phyloP scores from a whole-genome alignment of 2,329 filamentous ascomycete species.

The Septoria linicola region DNA sequence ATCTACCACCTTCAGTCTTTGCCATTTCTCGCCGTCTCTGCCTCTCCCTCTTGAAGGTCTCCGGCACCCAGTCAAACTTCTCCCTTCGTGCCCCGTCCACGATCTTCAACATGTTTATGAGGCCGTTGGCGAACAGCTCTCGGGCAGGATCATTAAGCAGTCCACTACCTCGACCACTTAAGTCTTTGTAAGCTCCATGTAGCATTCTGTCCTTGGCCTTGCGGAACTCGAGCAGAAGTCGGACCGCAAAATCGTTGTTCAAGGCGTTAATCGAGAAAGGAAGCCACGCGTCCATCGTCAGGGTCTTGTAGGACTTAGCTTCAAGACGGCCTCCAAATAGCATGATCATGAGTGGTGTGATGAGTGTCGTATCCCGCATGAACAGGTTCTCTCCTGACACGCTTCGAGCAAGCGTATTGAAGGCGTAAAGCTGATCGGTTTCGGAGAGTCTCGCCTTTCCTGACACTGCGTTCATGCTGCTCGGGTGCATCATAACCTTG shows the following conservation, averaged over 20 bases:
- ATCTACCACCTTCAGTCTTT: not conserved
- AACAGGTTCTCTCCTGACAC: conserved; percentile 24
- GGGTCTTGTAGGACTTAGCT: conserved; percentile 20
- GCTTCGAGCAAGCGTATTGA: conserved; percentile 22
- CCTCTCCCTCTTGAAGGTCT: not conserved
- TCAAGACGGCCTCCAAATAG: conserved; percentile 36
- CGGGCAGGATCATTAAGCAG: conserved; percentile 25
- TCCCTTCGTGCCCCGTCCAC: not conserved
- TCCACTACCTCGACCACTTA: conserved; percentile 7
- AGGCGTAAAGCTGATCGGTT: conserved; percentile 18
- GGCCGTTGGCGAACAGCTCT: conserved; percentile 24
- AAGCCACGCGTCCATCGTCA: conserved; percentile 42
- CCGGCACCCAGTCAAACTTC: not conserved
- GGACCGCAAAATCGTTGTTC: conserved; percentile 25
- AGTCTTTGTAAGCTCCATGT: conserved; percentile 31
- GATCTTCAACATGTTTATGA: conserved; percentile 25
- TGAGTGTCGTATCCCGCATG: conserved; percentile 32
- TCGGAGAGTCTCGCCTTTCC: conserved; percentile 8
- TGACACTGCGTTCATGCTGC: conserved; percentile 27
- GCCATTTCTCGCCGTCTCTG: not conserved
- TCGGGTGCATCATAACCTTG: conserved; percentile 32
- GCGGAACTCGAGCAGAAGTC: conserved; percentile 39
- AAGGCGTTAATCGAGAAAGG: conserved; percentile 31
- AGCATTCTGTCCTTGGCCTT: conserved; percentile 39
- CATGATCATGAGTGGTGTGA: conserved; percentile 31